Evolutionary conservation across 2,329 filamentous ascomycete species (phyloP).

Genomic region (Pestalotiopsis fici): DNA sequence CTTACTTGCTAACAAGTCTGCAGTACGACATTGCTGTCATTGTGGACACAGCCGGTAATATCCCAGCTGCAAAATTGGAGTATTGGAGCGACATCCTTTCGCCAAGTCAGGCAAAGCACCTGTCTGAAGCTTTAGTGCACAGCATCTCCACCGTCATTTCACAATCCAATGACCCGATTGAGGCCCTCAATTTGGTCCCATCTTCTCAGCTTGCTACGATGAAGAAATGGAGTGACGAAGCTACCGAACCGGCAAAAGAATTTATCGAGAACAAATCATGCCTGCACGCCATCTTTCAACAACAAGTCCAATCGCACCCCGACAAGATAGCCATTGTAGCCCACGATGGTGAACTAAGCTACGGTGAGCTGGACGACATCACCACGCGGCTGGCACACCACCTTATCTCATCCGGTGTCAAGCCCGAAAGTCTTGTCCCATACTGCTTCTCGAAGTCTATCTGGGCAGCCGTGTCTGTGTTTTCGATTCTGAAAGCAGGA

Average conservation of each 20-base stretch:
- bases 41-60: constrained; percentile 1
- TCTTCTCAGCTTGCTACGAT: neutral
- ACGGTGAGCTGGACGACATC: constrained; percentile 15
- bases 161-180: neutral
- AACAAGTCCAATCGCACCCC: neutral
- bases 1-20: neutral
- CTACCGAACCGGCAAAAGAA: neutral
- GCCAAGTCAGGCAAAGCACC: neutral
- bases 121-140: constrained; percentile 2
- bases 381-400: constrained; percentile 24
- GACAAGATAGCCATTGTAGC: constrained; percentile 2
- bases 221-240: constrained; percentile 3
- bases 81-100: constrained; percentile 8
- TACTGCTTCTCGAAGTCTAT: constrained; percentile 35
- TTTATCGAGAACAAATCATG: constrained; percentile 2
- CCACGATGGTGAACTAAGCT: constrained; percentile 7
- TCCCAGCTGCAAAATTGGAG: neutral
- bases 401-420: constrained; percentile 29
- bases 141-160: constrained; percentile 1
- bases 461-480: constrained; percentile 35
- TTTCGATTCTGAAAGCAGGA: constrained; percentile 33
- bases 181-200: constrained; percentile 1
- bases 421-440: constrained; percentile 31
- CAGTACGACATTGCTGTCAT: constrained; percentile 11
- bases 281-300: constrained; percentile 8